These are phyloP conservation scores for Colletotrichum sojae DNA, from an alignment of 2,329 filamentous ascomycete genomes.

Conservation along the genomic window DNA sequence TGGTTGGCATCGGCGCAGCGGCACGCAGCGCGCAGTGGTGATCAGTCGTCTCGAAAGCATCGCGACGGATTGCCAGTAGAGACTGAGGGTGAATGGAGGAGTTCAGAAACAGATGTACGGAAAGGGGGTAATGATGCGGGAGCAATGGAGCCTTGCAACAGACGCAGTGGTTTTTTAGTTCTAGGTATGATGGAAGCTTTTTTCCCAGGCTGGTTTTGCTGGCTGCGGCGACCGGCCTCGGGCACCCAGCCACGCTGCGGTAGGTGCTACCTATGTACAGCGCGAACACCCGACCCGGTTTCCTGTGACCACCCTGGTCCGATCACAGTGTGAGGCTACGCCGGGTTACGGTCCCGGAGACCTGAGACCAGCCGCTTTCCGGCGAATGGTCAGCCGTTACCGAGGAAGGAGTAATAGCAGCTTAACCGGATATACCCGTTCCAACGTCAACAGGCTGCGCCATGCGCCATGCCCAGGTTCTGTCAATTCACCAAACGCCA, in stretches of 20 bases:
- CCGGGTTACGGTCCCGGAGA: not conserved
- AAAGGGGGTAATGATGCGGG: not conserved
- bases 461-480: not conserved
- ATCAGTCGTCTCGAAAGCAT: constrained; percentile 62
- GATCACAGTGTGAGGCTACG: not conserved
- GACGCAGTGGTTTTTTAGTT: no score
- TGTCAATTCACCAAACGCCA: not conserved
- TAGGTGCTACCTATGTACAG: not conserved
- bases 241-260: not conserved
- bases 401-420: constrained; percentile 1
- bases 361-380: constrained; percentile 12
- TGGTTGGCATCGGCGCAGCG: constrained; percentile 57
- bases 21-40: constrained; percentile 59
- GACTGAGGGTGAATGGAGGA: not conserved
- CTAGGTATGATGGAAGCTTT: not conserved
- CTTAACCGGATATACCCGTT: constrained; percentile 12
- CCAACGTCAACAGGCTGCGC: not conserved
- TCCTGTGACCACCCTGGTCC: not conserved
- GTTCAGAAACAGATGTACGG: not conserved
- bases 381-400: constrained; percentile 17
- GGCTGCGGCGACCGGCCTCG: not conserved
- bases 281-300: no score
- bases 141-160: not conserved
- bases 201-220: not conserved
- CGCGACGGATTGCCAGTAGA: constrained; percentile 36